phyloP scores from a whole-genome alignment of 768 basidiomycete genomes.

The Lactarius akahatsu region DNA sequence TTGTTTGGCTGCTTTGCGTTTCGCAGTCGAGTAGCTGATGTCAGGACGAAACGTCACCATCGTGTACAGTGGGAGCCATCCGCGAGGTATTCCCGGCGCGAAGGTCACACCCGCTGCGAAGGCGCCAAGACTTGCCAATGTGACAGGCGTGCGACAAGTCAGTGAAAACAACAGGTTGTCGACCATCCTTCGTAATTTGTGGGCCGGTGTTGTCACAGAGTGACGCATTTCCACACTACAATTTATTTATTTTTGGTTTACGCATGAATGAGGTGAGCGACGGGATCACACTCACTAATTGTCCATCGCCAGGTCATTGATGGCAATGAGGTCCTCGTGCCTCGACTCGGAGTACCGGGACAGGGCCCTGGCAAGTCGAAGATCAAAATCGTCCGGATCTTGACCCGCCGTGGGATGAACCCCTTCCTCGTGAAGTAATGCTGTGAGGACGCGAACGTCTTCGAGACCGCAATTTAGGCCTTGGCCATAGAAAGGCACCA shows the following conservation, averaged over 20 bases:
- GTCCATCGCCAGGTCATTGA: conserved; percentile 88
- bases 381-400: conserved; percentile 46
- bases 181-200: conserved; percentile 74
- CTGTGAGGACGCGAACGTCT: conserved; percentile 87
- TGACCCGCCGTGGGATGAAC: conserved; percentile 50
- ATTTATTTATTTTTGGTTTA: conserved; percentile 23
- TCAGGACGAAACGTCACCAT: conserved; percentile 99
- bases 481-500: conserved; percentile 99
- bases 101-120: conserved; percentile 32
- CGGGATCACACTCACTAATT: conserved; percentile 77
- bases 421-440: conserved; percentile 67
- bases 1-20: conserved; percentile 69
- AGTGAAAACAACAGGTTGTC: conserved; percentile 73
- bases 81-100: conserved; percentile 50
- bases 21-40: conserved; percentile 83
- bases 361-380: conserved; percentile 63
- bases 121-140: conserved; percentile 48
- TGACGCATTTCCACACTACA: conserved; percentile 91
- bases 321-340: conserved; percentile 87
- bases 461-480: conserved; percentile 97
- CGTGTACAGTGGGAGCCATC: conserved; percentile 93
- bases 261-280: conserved; percentile 23
- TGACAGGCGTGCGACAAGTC: conserved; percentile 49
- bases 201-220: conserved; percentile 77
- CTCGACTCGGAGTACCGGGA: conserved; percentile 76